A percentile compares a stretch with the other conserved stretches of the same genome.
Evolutionary conservation across 116 monocot species (phyloP).

Genomic region (Phalaenopsis hybrid): DNA sequence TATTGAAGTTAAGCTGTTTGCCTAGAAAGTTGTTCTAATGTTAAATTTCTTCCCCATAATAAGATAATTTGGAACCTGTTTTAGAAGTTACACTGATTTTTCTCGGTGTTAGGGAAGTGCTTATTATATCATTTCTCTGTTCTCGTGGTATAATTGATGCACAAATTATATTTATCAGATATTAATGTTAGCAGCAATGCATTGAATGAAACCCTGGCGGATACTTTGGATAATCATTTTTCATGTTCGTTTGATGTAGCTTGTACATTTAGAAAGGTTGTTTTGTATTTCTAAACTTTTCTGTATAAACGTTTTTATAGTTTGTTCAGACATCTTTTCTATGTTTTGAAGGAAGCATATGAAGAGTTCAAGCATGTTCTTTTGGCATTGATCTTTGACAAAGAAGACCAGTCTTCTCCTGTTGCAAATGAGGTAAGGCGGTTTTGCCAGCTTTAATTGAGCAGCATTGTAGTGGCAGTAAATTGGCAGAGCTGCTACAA

Average conservation of each 20-base stretch:
- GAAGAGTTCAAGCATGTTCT: slow-evolving; percentile 98
- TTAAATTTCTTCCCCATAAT: background rate
- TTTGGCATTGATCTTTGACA: slow-evolving; percentile 68
- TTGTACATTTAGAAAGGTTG: slow-evolving; percentile 1
- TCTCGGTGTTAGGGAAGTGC: background rate
- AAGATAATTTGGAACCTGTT: background rate
- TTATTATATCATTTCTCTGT: background rate
- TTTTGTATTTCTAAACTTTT: background rate
- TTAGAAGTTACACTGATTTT: background rate
- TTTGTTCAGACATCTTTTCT: background rate
- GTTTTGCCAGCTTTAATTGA: background rate
- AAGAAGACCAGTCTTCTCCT: slow-evolving; percentile 78
- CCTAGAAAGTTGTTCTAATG: background rate
- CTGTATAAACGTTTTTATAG: background rate
- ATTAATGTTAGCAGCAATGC: no score
- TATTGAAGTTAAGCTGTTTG: background rate
- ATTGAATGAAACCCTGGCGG: no score
- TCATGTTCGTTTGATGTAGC: background rate
- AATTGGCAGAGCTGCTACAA: no score
- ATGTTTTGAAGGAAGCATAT: slow-evolving; percentile 90
- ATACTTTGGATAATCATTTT: no score
- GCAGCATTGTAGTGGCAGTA: no score
- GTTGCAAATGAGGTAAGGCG: slow-evolving; percentile 71
- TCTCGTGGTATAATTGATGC: background rate
- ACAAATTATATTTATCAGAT: background rate